Evolutionary conservation across 352 stramenopile species (phyloP).

Genomic region (Thraustochytrium striatum): DNA sequence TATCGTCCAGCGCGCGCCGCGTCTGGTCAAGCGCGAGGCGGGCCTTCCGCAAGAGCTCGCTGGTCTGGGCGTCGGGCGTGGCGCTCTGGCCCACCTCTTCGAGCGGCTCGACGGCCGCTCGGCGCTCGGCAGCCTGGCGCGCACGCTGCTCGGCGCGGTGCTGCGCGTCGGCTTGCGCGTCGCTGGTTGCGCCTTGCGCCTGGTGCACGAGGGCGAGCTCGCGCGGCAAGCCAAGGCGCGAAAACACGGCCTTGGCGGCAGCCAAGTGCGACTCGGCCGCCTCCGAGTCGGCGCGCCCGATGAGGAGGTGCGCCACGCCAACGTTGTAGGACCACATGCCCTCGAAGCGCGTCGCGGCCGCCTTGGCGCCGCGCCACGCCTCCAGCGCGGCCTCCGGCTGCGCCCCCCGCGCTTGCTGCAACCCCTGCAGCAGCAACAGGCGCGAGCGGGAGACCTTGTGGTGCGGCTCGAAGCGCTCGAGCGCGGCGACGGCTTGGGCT

Average conservation of each 20-base stretch:
- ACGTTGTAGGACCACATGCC: constrained; percentile 44
- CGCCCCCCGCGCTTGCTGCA: background rate
- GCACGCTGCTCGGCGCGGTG: background rate
- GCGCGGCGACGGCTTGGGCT: background rate
- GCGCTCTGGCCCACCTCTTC: background rate
- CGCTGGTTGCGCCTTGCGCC: background rate
- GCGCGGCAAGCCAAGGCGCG: background rate
- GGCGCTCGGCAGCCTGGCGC: background rate
- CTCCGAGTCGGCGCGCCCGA: background rate
- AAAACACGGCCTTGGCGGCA: constrained; percentile 14
- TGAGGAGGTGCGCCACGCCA: constrained; percentile 12
- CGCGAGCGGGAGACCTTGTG: background rate
- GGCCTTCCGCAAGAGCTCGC: background rate
- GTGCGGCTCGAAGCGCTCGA: background rate
- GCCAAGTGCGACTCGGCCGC: background rate
- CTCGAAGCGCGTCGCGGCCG: background rate
- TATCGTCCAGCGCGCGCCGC: too few species aligned
- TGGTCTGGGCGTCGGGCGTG: background rate
- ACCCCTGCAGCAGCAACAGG: background rate
- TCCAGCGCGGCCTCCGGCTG: background rate
- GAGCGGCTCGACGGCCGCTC: background rate
- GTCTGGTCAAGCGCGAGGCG: too few species aligned
- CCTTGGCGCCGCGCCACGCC: background rate
- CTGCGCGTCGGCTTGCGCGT: background rate
- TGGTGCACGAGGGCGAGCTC: background rate